Conservation (phyloP, 805 yeast genomes). For the Myxozyma monticola region DNA sequence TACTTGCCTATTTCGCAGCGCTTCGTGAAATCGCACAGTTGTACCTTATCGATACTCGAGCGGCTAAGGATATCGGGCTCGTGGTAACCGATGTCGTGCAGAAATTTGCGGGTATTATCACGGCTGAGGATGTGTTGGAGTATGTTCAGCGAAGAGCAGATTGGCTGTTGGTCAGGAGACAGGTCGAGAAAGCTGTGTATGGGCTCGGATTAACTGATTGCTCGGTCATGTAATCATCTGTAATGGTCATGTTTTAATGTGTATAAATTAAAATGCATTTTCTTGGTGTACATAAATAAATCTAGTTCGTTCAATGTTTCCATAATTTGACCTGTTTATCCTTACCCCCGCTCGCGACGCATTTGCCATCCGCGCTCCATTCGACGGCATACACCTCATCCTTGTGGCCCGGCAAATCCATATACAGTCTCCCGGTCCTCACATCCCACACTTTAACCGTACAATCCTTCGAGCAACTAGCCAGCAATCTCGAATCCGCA, state of each 20-base stretch:
- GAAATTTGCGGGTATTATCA: slow-evolving; percentile 83
- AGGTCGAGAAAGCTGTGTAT: slow-evolving; percentile 92
- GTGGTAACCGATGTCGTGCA: slow-evolving; percentile 73
- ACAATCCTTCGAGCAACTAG: slow-evolving; percentile 93
- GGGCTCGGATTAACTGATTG: slow-evolving; percentile 80
- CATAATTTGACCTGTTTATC: slow-evolving; percentile 92
- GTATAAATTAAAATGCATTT: not conserved
- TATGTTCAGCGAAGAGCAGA: slow-evolving; percentile 85
- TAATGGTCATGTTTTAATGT: not conserved
- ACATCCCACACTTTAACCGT: slow-evolving; percentile 97
- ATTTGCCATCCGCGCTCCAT: slow-evolving; percentile 93
- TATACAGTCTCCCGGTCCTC: slow-evolving; percentile 75
- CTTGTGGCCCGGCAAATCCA: slow-evolving; percentile 92
- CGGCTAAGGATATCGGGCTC: slow-evolving; percentile 80
- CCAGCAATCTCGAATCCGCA: slow-evolving; percentile 85
- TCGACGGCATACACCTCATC: slow-evolving; percentile 97
- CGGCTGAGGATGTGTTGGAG: slow-evolving; percentile 92
- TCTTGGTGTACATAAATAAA: not conserved
- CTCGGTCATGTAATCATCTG: slow-evolving; percentile 24
- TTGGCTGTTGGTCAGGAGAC: slow-evolving; percentile 72
- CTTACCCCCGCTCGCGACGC: slow-evolving; percentile 97
- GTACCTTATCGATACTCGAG: slow-evolving; percentile 68
- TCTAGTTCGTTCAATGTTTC: slow-evolving; percentile 49
- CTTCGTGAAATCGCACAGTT: slow-evolving; percentile 83
- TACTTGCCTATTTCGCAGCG: slow-evolving; percentile 74